Percentiles rank a stretch among this genome's conserved stretches.
phyloP scores from a whole-genome alignment of 192 early-diverging fungal species.

The Rhizoclosmatium globosum region DNA sequence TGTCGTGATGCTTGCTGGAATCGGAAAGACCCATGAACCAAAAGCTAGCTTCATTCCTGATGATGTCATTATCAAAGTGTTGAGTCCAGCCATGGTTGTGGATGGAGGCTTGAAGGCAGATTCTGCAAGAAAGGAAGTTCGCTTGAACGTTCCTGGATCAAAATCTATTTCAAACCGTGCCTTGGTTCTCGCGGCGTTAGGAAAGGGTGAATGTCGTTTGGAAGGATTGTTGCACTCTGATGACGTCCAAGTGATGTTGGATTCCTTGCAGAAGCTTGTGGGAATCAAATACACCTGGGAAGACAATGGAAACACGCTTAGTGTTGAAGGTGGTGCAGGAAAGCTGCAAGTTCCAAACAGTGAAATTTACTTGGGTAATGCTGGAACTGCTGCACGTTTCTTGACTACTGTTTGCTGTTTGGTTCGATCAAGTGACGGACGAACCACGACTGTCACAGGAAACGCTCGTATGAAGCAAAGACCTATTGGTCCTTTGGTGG shows the following conservation, averaged over 20 bases:
- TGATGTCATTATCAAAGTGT: conserved; percentile 79
- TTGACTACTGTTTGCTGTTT: conserved; percentile 87
- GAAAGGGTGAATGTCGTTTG: conserved; percentile 79
- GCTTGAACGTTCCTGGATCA: conserved; percentile 85
- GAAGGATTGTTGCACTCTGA: conserved; percentile 93
- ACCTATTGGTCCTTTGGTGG: conserved; percentile 89
- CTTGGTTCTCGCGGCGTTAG: conserved; percentile 89
- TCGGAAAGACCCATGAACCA: conserved; percentile 87
- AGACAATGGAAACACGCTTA: conserved; percentile 88
- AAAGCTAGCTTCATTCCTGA: conserved; percentile 87
- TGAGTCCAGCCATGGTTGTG: conserved; percentile 80
- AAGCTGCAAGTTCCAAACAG: conserved; percentile 72
- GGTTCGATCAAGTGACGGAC: conserved; percentile 43
- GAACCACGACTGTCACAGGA: conserved; percentile 76
- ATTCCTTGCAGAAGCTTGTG: conserved; percentile 87
- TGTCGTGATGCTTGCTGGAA: conserved; percentile 83
- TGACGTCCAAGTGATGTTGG: conserved; percentile 97
- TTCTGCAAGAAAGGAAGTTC: conserved; percentile 50
- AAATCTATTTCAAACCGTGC: conserved; percentile 99
- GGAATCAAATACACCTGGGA: conserved; percentile 91
- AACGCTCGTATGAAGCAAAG: conserved; percentile 98
- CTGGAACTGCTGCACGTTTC: conserved; percentile 97
- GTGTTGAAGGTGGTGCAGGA: conserved; percentile 85
- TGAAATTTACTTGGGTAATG: conserved; percentile 95
- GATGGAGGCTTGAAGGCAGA: conserved; percentile 37